Conservation (phyloP, 371 early-diverging fungal genomes). For the Catenaria anguillulae region DNA sequence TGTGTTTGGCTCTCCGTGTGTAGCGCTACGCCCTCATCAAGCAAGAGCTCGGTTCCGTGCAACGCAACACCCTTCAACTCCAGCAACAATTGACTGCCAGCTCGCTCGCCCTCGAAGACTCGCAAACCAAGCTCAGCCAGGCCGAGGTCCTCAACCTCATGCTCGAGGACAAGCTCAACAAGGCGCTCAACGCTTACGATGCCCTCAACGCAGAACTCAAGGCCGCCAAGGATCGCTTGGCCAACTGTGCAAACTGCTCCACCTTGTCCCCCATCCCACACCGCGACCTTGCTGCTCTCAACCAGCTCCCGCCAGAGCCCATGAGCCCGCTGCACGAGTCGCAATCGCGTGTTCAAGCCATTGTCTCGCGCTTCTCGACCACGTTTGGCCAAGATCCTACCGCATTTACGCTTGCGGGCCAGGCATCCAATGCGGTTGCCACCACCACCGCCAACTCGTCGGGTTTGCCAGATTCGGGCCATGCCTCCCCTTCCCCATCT, state of each 20-base stretch:
- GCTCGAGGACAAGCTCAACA: not conserved
- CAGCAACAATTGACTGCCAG: not conserved
- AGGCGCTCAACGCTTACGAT: not conserved
- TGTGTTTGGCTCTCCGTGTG: too few species aligned
- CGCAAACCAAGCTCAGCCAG: not conserved
- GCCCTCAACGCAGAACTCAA: not conserved
- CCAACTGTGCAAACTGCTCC: not conserved
- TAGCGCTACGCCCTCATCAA: not conserved
- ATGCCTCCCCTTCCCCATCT: too few species aligned
- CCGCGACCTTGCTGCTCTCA: too few species aligned
- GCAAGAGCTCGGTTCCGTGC: not conserved
- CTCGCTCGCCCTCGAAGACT: not conserved
- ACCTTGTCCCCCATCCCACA: not conserved
- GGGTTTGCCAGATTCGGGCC: too few species aligned
- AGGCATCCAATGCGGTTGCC: too few species aligned
- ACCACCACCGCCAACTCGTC: too few species aligned
- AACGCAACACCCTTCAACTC: not conserved
- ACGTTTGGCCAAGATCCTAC: not conserved
- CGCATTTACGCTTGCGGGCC: too few species aligned
- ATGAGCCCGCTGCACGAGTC: not conserved
- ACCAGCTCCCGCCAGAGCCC: too few species aligned
- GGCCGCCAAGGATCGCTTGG: not conserved
- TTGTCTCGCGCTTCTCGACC: not conserved
- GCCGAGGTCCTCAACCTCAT: not conserved
- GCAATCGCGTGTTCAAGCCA: not conserved